These are phyloP conservation scores for Gleditsia sinensis DNA, from an alignment of 306 rosid species.

Conservation along the genomic window DNA sequence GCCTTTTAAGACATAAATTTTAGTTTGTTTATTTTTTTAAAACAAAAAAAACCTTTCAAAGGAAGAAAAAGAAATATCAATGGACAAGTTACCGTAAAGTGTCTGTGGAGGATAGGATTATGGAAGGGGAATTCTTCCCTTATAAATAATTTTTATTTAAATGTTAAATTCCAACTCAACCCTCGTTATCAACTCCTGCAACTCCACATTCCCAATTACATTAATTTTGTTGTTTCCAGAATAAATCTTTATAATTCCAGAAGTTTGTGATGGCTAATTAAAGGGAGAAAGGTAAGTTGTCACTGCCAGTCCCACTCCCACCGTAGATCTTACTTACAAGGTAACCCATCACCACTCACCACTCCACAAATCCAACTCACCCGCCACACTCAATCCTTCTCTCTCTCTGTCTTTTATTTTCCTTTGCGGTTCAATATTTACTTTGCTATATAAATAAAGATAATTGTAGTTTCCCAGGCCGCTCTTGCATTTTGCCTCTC, in stretches of 20 bases:
- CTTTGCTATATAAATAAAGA: background rate
- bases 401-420: background rate
- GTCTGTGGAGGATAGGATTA: background rate
- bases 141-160: no score
- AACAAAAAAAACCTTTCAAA: no score
- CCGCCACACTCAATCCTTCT: background rate
- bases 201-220: background rate
- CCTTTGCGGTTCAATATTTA: no score
- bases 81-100: background rate
- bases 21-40: no score
- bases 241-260: background rate
- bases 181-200: no score
- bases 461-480: background rate
- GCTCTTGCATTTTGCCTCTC: background rate
- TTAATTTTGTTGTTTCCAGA: background rate
- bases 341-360: constrained; percentile 14
- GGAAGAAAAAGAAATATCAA: background rate
- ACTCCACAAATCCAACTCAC: background rate
- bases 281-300: background rate
- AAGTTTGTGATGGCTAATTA: background rate
- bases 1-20: no score
- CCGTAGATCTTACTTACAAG: constrained; percentile 43
- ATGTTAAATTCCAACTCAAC: no score
- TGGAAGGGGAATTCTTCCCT: background rate
- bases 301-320: constrained; percentile 15